A percentile compares a stretch with the other conserved stretches of the same genome.
Conservation (phyloP, 768 basidiomycete genomes). For the Tubosaeta brunneosetosa region DNA sequence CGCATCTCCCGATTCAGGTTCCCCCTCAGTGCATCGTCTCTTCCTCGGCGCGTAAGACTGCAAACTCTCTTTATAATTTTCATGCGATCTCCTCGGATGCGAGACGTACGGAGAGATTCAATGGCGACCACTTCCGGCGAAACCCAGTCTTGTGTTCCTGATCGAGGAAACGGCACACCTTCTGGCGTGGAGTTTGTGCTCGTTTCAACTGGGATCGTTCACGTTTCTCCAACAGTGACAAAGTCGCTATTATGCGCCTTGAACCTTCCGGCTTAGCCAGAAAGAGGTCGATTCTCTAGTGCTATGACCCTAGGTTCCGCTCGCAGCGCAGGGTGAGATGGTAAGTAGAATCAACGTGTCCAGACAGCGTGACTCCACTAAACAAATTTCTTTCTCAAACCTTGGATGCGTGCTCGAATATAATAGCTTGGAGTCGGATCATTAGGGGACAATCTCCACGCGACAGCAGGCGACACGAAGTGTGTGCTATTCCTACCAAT, state of each 20-base stretch:
- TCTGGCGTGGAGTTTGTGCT: slow-evolving; percentile 42
- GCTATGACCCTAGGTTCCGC: slow-evolving; percentile 73
- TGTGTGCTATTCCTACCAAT: neutral
- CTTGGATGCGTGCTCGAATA: too few species aligned
- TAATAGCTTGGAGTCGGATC: slow-evolving; percentile 26
- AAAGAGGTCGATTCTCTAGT: slow-evolving; percentile 53
- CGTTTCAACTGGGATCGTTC: slow-evolving; percentile 35
- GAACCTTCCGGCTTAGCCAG: neutral
- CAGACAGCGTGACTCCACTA: neutral
- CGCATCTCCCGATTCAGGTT: slow-evolving; percentile 71
- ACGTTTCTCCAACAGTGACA: too few species aligned
- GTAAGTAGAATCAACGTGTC: neutral
- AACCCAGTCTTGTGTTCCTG: slow-evolving; percentile 46
- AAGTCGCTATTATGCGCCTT: neutral
- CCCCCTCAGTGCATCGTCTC: slow-evolving; percentile 76
- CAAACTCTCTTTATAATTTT: slow-evolving; percentile 71
- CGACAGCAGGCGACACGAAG: slow-evolving; percentile 42
- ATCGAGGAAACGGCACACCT: slow-evolving; percentile 33
- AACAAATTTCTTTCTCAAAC: too few species aligned
- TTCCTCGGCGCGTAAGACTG: slow-evolving; percentile 65
- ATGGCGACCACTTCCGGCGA: slow-evolving; percentile 73
- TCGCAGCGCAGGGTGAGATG: neutral
- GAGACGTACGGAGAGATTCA: slow-evolving; percentile 60
- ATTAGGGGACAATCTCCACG: slow-evolving; percentile 44
- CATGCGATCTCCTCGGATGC: slow-evolving; percentile 54